phyloP scores from a whole-genome alignment of 345 rosid species.

The Camelina hispida region DNA sequence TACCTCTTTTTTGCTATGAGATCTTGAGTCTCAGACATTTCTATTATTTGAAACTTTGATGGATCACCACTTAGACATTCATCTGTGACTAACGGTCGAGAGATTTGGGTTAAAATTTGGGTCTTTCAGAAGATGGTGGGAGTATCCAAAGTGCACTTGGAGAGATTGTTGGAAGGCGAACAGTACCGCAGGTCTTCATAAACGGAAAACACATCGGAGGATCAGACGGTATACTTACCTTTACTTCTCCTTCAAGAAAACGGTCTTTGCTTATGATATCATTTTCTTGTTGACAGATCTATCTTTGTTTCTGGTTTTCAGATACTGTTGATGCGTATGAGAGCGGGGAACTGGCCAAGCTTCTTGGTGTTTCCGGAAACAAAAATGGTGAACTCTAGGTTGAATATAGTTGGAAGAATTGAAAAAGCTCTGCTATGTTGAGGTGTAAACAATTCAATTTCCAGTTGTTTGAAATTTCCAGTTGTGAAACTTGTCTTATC shows the following conservation, averaged over 20 bases:
- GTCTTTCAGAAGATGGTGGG: conserved; percentile 70
- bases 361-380: conserved; percentile 56
- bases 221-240: conserved; percentile 67
- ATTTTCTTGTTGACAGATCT: conserved; percentile 3
- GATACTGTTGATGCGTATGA: conserved; percentile 79
- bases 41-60: not conserved
- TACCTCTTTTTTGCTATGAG: not conserved
- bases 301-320: conserved; percentile 42
- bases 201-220: conserved; percentile 90
- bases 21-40: conserved; percentile 3
- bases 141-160: conserved; percentile 71
- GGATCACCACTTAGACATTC: conserved; percentile 3
- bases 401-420: conserved; percentile 8
- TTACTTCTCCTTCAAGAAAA: not conserved
- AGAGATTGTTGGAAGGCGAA: conserved; percentile 67
- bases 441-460: conserved; percentile 32
- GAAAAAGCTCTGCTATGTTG: conserved; percentile 18
- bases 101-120: conserved; percentile 6
- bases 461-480: conserved; percentile 28
- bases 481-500: conserved; percentile 5
- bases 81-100: not conserved
- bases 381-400: conserved; percentile 54
- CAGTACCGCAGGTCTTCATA: conserved; percentile 93
- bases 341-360: conserved; percentile 73
- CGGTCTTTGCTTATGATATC: conserved; percentile 17